Base-by-base conservation (phyloP, 192 early-diverging fungal species). In the Spizellomyces sp. region DNA sequence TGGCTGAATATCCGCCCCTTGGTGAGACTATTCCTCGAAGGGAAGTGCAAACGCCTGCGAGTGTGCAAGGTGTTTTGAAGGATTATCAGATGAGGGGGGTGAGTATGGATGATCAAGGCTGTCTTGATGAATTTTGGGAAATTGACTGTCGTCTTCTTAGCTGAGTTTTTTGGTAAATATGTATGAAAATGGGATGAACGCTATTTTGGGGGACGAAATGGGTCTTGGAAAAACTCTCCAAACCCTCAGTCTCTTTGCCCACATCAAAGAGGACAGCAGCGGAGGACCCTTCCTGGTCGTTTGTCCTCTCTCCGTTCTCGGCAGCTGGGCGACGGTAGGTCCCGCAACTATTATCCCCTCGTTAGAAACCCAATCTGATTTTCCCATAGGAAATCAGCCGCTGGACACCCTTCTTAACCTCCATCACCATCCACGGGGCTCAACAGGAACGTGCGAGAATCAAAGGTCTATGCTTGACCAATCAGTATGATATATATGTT, bases 111-210 rank as follows among this genome's bases (percentile, higher is more conserved):
- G 27, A 3, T 36, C 1, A 36, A 36, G 14, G 17, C 17, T 19
- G 17, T 19, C 17, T 54, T 54, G 17, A 4, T 54, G 4, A 2
- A 19, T 12, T n/a, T 4, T 4, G n/a, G 17, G 4, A 19, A 19
- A 54, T 54, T 54, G 14, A 54, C 17, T n/a, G 12, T 54, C 14
- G 17, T 0, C 12, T 19, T n/a, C 50, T 2, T 19, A 54, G 50
- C 84, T 98, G 62, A 93, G 95, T 72, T 99, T 95, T 92, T 77
- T 99, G 75, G 88, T 92, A 42, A 92, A 87, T 71, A 82, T 96
- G 8, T 98, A 94, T 77, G 91, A 96, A 50, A 98, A 97, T 78
- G 94, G 97, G 36, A 77, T 96, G 45, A 98, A 96, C 66, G 97
- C 94, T n/a, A 98, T 98, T 72, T 73, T 96, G 55, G 94, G 70